Base-by-base conservation (phyloP, 2,329 filamentous ascomycete genomes). In the Myriosclerotinia curreyana region DNA sequence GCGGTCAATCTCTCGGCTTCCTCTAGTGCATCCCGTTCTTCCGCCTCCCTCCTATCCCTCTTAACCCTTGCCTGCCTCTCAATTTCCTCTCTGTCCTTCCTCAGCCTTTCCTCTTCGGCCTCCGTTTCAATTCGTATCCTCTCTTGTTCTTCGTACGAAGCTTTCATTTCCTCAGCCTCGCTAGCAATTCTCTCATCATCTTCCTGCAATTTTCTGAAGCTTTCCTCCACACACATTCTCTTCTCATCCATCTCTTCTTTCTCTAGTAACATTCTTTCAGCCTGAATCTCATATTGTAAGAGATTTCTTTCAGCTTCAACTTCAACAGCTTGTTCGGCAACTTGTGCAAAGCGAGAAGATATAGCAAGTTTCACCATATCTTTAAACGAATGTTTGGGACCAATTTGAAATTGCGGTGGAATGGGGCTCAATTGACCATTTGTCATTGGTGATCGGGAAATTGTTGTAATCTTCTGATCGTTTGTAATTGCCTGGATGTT, bases 211-310 rank as follows among this genome's bases (percentile, higher is more conserved):
- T 53, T 65, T 22, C 42, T 34, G 14, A 66, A 36, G 17, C 64
- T 63, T 22, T 69, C 66, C 28, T 63, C 11, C 62, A 69, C 69
- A 8, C 51, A 46, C 50, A 52, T 48, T 6, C 67, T 67, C 42
- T 69, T 54, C 2, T 64, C 31, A 20, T 69, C 67, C 66, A 69
- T 69, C 40, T 61, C 53, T 31, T 67, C 66, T 31, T 65, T 66
- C 28, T 69, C 64, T 0, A 65, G n/a, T 9, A 55, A 51, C 22
- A 69, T 66, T 25, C 58, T 40, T 31, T 66, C 65, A 14, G 58
- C 61, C 34, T 62, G 58, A 31, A 31, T 59, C 40, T 68, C 62
- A 48, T 68, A 67, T 34, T 67, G 58, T 17, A 62, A 38, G n/a
- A 62, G 61, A 52, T 44, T 66, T 40, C 34, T 50, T 54, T 52